Evolutionary conservation across 2,329 filamentous ascomycete genomes (phyloP).

Genomic region (Verticillium tricorpus): DNA sequence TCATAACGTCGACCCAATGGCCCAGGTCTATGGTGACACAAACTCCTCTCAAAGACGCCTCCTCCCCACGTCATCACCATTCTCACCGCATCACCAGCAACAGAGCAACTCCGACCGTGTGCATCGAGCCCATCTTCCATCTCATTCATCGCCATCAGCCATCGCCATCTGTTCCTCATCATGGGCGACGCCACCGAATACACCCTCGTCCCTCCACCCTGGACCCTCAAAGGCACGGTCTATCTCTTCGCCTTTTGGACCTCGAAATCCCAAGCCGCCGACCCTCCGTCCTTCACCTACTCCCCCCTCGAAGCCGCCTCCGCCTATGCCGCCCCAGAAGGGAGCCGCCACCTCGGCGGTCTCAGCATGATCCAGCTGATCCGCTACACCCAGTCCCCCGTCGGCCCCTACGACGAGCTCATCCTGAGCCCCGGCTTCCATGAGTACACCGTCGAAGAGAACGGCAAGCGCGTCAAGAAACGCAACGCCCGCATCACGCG

Average conservation of each 20-base stretch:
- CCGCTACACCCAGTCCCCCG: slow-evolving; percentile 44
- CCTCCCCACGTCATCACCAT: not conserved
- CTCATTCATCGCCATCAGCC: too few species aligned
- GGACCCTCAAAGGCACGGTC: slow-evolving; percentile 39
- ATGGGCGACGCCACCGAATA: not conserved
- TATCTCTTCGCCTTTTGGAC: slow-evolving; percentile 40
- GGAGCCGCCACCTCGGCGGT: slow-evolving; percentile 37
- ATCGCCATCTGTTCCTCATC: not conserved
- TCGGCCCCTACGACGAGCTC: slow-evolving; percentile 51
- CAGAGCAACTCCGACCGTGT: too few species aligned
- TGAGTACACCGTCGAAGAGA: slow-evolving; percentile 31
- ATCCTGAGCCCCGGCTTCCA: slow-evolving; percentile 42
- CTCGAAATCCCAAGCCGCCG: slow-evolving; percentile 19
- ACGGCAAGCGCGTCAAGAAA: slow-evolving; percentile 24
- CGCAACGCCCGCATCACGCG: slow-evolving; percentile 41
- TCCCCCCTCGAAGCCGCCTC: slow-evolving; percentile 42
- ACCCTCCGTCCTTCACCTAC: slow-evolving; percentile 33
- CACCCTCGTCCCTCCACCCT: slow-evolving; percentile 22
- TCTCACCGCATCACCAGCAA: not conserved
- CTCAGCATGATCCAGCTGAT: slow-evolving; percentile 46
- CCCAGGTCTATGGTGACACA: not conserved
- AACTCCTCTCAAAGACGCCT: not conserved
- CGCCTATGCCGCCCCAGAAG: slow-evolving; percentile 22
- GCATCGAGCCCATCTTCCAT: too few species aligned
- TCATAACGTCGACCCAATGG: not conserved